These are phyloP conservation scores for peach (Prunus persica) DNA, from an alignment of 306 rosid genomes.

Conservation along the genomic window Prunus_persica_NCBIv2 NC_034011.1:24521001-24521500, in stretches of 20 bases:
- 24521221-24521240: background rate
- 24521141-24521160: no score
- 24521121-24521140: no score
- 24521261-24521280: background rate
- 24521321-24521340: background rate
- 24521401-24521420: background rate
- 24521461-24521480: background rate
- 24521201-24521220: rapidly evolving
- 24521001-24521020: background rate
- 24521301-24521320: background rate
- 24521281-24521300: background rate
- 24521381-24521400: background rate
- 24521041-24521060: background rate
- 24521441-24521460: background rate
- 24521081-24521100: background rate
- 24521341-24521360: background rate
- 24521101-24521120: background rate
- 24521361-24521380: no score
- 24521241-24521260: no score
- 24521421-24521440: background rate
- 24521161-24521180: rapidly evolving
- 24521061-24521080: background rate
- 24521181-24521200: no score
- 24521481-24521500: background rate
- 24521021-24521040: background rate